Evolutionary conservation across 1,139 yeast genomes (phyloP).

Genomic region (Debaryomycetaceae sp.): DNA sequence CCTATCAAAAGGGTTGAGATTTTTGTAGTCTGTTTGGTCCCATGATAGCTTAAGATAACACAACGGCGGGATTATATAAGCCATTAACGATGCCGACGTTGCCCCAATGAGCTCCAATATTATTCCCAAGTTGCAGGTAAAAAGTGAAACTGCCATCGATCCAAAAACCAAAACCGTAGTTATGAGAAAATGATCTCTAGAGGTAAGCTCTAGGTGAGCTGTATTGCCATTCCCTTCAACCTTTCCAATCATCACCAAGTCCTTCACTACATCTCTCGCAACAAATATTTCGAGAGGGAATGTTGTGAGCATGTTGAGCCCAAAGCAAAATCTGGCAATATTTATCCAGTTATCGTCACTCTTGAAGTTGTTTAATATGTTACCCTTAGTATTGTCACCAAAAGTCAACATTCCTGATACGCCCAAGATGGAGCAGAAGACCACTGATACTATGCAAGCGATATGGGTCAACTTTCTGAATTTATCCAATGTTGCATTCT

Average conservation of each 20-base stretch:
- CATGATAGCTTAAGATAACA: conserved; percentile 69
- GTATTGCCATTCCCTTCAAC: conserved; percentile 25
- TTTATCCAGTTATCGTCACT: conserved; percentile 70
- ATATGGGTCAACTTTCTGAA: conserved; percentile 78
- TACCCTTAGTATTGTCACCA: conserved; percentile 78
- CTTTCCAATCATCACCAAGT: conserved; percentile 40
- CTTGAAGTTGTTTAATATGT: conserved; percentile 81
- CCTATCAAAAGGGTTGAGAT: conserved; percentile 30
- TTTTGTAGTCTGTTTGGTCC: conserved; percentile 37
- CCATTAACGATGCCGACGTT: conserved; percentile 88
- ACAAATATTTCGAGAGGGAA: conserved; percentile 90
- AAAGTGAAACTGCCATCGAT: conserved; percentile 72
- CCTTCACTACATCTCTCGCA: conserved; percentile 77
- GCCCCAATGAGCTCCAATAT: conserved; percentile 89
- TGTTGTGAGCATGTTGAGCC: conserved; percentile 91
- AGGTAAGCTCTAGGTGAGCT: conserved; percentile 40
- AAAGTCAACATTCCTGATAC: conserved; percentile 74
- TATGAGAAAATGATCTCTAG: conserved; percentile 55
- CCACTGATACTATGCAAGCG: conserved; percentile 76
- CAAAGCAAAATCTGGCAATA: conserved; percentile 86
- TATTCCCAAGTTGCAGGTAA: conserved; percentile 87
- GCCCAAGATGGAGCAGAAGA: conserved; percentile 78
- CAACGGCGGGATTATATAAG: conserved; percentile 85
- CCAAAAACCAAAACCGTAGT: conserved; percentile 65
- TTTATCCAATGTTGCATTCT: conserved; percentile 68